Evolutionary conservation across 345 rosid genomes (phyloP), one percentile per base, ranked within the genome.

Genomic region (Abelmoschus esculentus): DNA sequence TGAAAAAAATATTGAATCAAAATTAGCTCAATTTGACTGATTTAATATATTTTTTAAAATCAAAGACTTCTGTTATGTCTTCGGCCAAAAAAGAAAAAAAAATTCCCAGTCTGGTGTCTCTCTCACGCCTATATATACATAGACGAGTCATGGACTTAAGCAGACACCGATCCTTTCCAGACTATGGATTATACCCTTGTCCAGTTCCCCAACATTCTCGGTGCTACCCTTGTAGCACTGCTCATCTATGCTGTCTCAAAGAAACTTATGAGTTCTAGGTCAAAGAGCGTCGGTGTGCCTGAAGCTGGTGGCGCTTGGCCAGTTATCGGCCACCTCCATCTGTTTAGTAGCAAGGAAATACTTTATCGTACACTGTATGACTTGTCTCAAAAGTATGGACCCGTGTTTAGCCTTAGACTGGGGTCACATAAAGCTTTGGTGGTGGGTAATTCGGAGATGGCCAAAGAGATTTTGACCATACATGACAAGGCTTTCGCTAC

Each of bases 261-360:
- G 44, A 14, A 31, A 28, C 55, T 56, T 71, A 64, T 58, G 66
- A 7, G 5, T 76, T 49, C 17, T 52, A 69, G 71, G n/a, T 29
- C 7, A 18, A 58, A 17, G 28, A 9, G 14, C 50, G 19, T 61
- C 62, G 22, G 26, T 7, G 78, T 55, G 18, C 84, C 84, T 1
- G 71, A 78, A 58, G 84, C 68, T 0, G 46, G 59, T 4, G 80
- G 84, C 5, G 69, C 78, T 12, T 80, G 80, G 81, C 86, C 83
- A 15, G 18, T 82, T 14, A 69, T 82, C 8, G 84, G 88, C 3
- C 84, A 80, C 67, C 42, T 76, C 71, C 81, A 73, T 56, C 81
- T 80, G 54, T 58, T 80, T 1, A 65, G 70, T 2, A 71, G 72
- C 42, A 12, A 50, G 11, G 67, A 80, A 32, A 70, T 77, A 11